These are phyloP conservation scores for Chlamydomonas sp. DNA, from an alignment of 139 green algal genomes.

Conservation along the genomic window DNA sequence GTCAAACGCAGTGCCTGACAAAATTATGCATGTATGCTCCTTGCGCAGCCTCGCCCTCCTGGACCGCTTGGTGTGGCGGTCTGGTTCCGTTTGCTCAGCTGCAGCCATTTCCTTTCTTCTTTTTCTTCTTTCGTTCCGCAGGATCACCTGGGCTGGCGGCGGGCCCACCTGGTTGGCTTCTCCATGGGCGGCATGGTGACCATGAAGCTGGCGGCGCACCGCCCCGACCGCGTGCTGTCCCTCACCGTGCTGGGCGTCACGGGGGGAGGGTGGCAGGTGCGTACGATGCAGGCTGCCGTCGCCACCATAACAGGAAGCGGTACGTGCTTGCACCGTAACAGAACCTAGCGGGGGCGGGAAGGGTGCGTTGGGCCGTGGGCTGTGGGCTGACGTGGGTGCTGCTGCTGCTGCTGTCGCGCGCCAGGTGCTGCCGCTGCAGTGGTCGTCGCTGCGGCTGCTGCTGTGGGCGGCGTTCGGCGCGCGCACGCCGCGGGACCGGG, in stretches of 20 bases:
- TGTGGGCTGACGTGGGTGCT: too few relatives aligned
- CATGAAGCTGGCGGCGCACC: constrained; percentile 46
- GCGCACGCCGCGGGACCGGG: constrained; percentile 27
- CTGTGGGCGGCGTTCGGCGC: background rate
- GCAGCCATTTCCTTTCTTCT: background rate
- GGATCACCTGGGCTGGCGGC: constrained; percentile 63
- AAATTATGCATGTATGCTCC: background rate
- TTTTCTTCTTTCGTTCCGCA: constrained; percentile 37
- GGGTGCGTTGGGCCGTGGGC: too few relatives aligned
- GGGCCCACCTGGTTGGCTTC: constrained; percentile 71
- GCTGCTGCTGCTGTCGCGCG: too few relatives aligned
- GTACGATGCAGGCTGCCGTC: too few relatives aligned
- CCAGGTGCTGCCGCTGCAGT: background rate
- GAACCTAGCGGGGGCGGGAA: too few relatives aligned
- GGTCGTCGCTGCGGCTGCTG: constrained; percentile 28
- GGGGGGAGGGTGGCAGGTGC: constrained; percentile 51
- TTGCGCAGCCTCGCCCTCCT: background rate
- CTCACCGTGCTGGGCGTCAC: constrained; percentile 43
- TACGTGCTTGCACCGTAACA: too few relatives aligned
- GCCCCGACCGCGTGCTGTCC: constrained; percentile 38
- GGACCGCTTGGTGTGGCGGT: background rate
- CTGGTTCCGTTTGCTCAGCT: background rate
- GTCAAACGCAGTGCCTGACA: background rate
- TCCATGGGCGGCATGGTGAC: constrained; percentile 78
- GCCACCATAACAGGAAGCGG: too few relatives aligned